Percentiles rank a stretch among this genome's conserved stretches.
These are phyloP conservation scores for Russula sp. DNA, from an alignment of 768 basidiomycete species.

Conservation along the genomic window DNA sequence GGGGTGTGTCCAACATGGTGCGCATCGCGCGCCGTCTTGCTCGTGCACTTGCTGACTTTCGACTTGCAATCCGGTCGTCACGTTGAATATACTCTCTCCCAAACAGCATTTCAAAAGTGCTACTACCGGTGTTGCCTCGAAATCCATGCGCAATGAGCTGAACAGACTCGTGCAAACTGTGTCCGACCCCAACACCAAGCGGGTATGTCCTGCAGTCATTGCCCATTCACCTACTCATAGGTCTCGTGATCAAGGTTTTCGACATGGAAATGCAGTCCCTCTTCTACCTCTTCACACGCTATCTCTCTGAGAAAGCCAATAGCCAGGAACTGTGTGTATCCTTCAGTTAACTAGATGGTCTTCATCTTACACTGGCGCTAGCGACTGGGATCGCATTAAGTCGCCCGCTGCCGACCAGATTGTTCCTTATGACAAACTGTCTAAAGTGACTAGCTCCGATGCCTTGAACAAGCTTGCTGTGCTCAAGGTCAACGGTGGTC, in stretches of 20 bases:
- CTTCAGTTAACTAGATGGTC: constrained; percentile 3
- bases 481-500: constrained; percentile 92
- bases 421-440: constrained; percentile 71
- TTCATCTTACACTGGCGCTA: constrained; percentile 1
- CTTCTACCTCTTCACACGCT: constrained; percentile 89
- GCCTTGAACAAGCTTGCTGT: constrained; percentile 91
- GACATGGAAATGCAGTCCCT: constrained; percentile 91
- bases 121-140: constrained; percentile 46
- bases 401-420: constrained; percentile 84
- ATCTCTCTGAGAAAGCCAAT: constrained; percentile 83
- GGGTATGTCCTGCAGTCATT: constrained; percentile 36
- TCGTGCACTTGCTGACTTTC: not conserved
- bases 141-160: constrained; percentile 64
- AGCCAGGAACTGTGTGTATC: constrained; percentile 73
- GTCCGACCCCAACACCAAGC: constrained; percentile 48
- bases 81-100: not conserved
- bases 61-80: not conserved
- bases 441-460: constrained; percentile 48
- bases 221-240: constrained; percentile 4
- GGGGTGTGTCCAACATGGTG: constrained; percentile 25
- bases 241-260: constrained; percentile 51
- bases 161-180: constrained; percentile 58
- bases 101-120: constrained; percentile 32
- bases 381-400: constrained; percentile 51
- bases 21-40: not conserved